phyloP scores from a whole-genome alignment of 2,329 filamentous ascomycete genomes.

The Aspergillus transmontanensis region DNA sequence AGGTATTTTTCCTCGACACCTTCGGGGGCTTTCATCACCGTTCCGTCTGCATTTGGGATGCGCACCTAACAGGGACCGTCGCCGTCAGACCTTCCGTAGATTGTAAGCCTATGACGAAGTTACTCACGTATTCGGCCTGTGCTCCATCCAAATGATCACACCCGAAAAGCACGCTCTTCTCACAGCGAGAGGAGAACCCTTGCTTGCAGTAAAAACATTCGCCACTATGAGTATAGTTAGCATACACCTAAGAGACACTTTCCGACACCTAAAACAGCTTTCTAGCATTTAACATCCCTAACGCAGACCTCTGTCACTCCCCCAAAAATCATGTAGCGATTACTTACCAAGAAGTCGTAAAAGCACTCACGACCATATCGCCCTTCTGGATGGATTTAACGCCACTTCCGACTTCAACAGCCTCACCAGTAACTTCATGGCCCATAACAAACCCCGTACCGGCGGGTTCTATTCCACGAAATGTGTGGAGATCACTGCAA shows the following conservation, averaged over 20 bases:
- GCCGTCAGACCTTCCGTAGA: neutral
- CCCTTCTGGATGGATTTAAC: constrained; percentile 72
- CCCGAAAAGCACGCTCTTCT: constrained; percentile 71
- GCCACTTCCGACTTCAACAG: constrained; percentile 66
- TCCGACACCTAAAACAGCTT: neutral
- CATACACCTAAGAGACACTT: neutral
- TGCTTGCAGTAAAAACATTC: constrained; percentile 84
- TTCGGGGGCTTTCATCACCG: constrained; percentile 72
- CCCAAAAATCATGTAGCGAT: neutral
- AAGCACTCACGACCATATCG: constrained; percentile 79
- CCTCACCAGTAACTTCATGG: constrained; percentile 82
- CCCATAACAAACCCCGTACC: constrained; percentile 67
- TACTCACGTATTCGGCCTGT: constrained; percentile 72
- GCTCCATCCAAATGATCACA: constrained; percentile 70
- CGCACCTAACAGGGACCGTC: constrained; percentile 54
- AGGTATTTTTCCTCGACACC: constrained; percentile 73
- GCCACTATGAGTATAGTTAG: constrained; percentile 45
- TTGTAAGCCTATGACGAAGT: neutral
- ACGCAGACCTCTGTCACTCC: neutral
- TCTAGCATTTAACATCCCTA: neutral
- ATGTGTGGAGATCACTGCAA: constrained; percentile 78
- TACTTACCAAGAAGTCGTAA: constrained; percentile 75
- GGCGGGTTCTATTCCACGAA: constrained; percentile 76
- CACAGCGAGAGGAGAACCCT: constrained; percentile 76
- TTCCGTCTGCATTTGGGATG: constrained; percentile 78